Base-by-base conservation (phyloP, 345 rosid species). In the Ceriops zippeliana region DNA sequence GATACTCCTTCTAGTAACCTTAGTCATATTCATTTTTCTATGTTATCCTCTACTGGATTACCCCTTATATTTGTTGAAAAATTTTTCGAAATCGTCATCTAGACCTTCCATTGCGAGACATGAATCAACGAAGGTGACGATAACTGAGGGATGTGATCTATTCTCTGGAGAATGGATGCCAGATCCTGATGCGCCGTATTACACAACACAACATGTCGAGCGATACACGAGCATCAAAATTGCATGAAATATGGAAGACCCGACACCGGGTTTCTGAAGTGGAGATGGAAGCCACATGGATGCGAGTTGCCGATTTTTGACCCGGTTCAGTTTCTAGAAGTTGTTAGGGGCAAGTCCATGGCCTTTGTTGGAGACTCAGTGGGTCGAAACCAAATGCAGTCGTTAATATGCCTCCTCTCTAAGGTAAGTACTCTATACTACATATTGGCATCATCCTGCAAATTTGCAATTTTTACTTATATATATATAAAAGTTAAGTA, bases 281-380 rank as follows among this genome's bases (percentile, higher is more conserved):
- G 97, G 98, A 84, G 83, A 52, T 93, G 98, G 98, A 86, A 80
- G 69, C 96, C 98, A 1, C 75, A 86, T 58, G 95, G 84, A 0
- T 93, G 97, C 7, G 89, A 74, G 58, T 75, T 93, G 35, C 90
- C 93, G 3, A 64, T 84, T 58, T 83, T 93, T 66, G 83, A 93
- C 35, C 96, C 98, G 5, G 66, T 83, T 30, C 83, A 83, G 83
- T 93, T 93, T 72, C 80, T 93, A 21, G 89, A 86, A 71, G 79
- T 86, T 15, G 81, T 90, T 27, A 81, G 87, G 70, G 96, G 84
- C 24, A 89, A 93, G 75, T 86, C 92, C 2, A 52, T 93, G 85
- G 97, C 97, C 19, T 87, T 93, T 68, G 88, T 93, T 31, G 98
- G 98, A 8, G 98, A 93, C 61, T 93, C 98, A 15, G 89, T 93